phyloP scores from a whole-genome alignment of 768 basidiomycete genomes.

The Glaciozyma antarctica region DNA sequence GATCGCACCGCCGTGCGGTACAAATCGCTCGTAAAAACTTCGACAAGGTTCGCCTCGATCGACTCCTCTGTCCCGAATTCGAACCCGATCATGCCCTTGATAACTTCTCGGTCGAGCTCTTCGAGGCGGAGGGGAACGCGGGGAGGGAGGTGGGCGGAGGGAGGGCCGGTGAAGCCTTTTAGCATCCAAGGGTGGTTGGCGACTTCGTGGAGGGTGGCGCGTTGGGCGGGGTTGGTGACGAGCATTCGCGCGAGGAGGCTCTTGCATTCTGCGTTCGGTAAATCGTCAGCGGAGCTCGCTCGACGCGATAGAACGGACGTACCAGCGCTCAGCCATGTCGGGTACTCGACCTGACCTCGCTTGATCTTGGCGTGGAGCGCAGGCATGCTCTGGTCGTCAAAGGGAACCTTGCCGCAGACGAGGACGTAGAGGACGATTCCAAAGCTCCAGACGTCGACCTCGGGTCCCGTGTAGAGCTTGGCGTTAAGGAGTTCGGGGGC shows the following conservation, averaged over 20 bases:
- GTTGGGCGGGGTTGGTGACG: constrained; percentile 77
- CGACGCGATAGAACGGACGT: constrained; percentile 36
- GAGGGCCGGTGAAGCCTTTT: constrained; percentile 70
- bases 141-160: constrained; percentile 73
- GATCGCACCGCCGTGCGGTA: constrained; percentile 63
- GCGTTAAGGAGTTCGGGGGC: constrained; percentile 96
- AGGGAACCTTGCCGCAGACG: constrained; percentile 97
- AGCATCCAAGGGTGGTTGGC: constrained; percentile 85
- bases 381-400: constrained; percentile 99
- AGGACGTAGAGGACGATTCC: constrained; percentile 96
- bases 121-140: constrained; percentile 81
- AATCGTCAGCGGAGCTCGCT: background rate
- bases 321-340: constrained; percentile 91
- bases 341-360: constrained; percentile 90
- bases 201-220: constrained; percentile 76
- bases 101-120: constrained; percentile 76
- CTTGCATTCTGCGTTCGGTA: constrained; percentile 65
- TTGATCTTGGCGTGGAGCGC: constrained; percentile 99
- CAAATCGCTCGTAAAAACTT: constrained; percentile 64
- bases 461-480: constrained; percentile 90
- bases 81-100: constrained; percentile 88
- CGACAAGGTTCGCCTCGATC: constrained; percentile 61
- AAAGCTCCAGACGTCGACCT: constrained; percentile 98
- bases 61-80: constrained; percentile 87
- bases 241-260: constrained; percentile 87